These are phyloP conservation scores for Xerocomus nothofagi DNA, from an alignment of 1,284 basidiomycete species.

Conservation along the genomic window DNA sequence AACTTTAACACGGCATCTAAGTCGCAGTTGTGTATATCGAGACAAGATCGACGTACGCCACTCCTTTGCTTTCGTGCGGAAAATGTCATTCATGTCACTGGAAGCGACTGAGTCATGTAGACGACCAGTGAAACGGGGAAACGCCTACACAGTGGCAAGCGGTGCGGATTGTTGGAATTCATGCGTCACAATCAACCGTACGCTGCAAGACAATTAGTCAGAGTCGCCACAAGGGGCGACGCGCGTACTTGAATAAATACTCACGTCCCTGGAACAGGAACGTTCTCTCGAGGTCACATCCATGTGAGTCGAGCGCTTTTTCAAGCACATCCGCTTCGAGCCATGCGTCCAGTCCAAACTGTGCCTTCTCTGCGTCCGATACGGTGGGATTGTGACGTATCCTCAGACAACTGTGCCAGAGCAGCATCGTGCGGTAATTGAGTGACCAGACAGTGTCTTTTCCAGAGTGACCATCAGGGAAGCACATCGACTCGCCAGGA, in stretches of 20 bases:
- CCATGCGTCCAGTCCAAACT: constrained; percentile 68
- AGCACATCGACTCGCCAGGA: constrained; percentile 60
- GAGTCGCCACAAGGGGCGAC: neutral
- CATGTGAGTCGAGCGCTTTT: constrained; percentile 58
- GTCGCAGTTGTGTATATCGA: constrained; percentile 5
- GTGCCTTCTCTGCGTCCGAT: constrained; percentile 51
- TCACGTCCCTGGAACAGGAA: constrained; percentile 71
- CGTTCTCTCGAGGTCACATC: constrained; percentile 62
- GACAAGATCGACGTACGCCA: constrained; percentile 57
- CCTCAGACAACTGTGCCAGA: constrained; percentile 70
- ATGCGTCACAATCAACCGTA: constrained; percentile 67
- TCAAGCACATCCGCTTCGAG: constrained; percentile 70
- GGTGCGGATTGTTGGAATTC: constrained; percentile 68
- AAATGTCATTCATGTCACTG: constrained; percentile 53
- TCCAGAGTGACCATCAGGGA: constrained; percentile 36
- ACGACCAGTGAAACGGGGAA: neutral
- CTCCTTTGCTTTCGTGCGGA: constrained; percentile 67
- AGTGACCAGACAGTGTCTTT: constrained; percentile 74
- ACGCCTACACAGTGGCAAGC: constrained; percentile 54
- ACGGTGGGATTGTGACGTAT: constrained; percentile 48
- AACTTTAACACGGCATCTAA: constrained; percentile 42
- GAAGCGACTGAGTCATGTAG: constrained; percentile 7
- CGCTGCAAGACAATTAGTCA: constrained; percentile 40
- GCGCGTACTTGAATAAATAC: constrained; percentile 70
- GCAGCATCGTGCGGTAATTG: constrained; percentile 62